A percentile compares a stretch with the other conserved stretches of the same genome.
Conservation (phyloP, 2,329 filamentous ascomycete species). For the Alternaria rosae region DNA sequence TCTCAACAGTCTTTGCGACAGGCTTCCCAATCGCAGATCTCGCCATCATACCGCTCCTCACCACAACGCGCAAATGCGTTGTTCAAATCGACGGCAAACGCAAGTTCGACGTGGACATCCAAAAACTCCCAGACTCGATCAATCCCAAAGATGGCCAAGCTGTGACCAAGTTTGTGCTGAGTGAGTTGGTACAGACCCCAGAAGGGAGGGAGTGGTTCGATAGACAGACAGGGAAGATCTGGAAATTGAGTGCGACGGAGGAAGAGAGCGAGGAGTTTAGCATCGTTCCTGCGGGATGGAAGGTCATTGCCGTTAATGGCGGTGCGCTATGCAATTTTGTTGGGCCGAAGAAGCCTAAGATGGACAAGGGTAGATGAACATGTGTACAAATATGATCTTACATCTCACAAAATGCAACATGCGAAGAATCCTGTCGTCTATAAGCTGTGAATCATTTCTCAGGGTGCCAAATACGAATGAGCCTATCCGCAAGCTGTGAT, state of each 20-base stretch:
- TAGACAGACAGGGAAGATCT: constrained; percentile 45
- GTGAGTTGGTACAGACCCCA: constrained; percentile 66
- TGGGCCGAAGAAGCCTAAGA: constrained; percentile 18
- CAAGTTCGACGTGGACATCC: constrained; percentile 71
- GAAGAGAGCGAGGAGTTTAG: constrained; percentile 9
- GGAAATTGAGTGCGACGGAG: constrained; percentile 25
- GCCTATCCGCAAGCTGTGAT: no score
- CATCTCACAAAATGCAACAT: background rate
- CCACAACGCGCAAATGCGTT: constrained; percentile 64
- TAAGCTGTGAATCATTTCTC: background rate
- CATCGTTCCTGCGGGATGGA: constrained; percentile 43
- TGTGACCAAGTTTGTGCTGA: constrained; percentile 67
- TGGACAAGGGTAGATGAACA: background rate
- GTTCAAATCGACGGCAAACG: constrained; percentile 85
- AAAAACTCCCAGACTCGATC: constrained; percentile 53
- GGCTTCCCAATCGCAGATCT: constrained; percentile 63
- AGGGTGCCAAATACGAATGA: no score
- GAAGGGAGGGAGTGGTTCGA: constrained; percentile 65
- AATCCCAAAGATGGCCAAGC: constrained; percentile 32
- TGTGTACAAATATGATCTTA: background rate
- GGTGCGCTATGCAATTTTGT: constrained; percentile 81
- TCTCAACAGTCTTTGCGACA: constrained; percentile 53
- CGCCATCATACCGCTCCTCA: constrained; percentile 62
- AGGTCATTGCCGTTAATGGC: constrained; percentile 70
- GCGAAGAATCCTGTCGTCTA: background rate